These are phyloP conservation scores for Astragalus glycyphyllos DNA, from an alignment of 306 rosid genomes.

Conservation along the genomic window DNA sequence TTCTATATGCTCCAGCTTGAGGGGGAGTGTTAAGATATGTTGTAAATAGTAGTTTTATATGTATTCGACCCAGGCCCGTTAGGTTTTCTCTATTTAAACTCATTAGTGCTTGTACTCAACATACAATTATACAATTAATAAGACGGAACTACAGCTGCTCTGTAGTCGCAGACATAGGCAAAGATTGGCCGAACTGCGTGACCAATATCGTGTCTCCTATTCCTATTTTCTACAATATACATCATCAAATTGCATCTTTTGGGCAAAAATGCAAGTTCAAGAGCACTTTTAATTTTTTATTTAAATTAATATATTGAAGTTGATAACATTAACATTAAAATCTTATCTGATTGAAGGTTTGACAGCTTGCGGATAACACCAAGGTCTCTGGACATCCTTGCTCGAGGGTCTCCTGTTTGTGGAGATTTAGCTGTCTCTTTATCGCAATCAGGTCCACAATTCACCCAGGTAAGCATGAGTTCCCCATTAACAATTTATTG, in stretches of 20 bases:
- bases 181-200: too few species aligned
- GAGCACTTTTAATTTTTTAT: slow-evolving; percentile 16
- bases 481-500: slow-evolving; percentile 37
- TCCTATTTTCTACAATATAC: too few species aligned
- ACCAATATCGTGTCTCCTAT: too few species aligned
- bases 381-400: slow-evolving; percentile 89
- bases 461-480: slow-evolving; percentile 75
- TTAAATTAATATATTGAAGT: slow-evolving; percentile 31
- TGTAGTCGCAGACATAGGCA: too few species aligned
- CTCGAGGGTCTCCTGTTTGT: slow-evolving; percentile 95
- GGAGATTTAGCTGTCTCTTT: slow-evolving; percentile 97
- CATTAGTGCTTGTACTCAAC: too few species aligned
- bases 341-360: slow-evolving; percentile 66
- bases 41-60: too few species aligned
- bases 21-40: too few species aligned
- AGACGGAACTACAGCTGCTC: too few species aligned
- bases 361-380: slow-evolving; percentile 98
- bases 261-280: slow-evolving; percentile 6
- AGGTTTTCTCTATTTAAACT: too few species aligned
- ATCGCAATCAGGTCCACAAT: slow-evolving; percentile 96
- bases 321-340: slow-evolving; percentile 42
- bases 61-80: too few species aligned
- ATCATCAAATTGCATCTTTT: not conserved
- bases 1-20: too few species aligned
- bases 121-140: too few species aligned